Evolutionary conservation across 345 rosid genomes (phyloP).

Genomic region (Eucalyptus cladocalyx): DNA sequence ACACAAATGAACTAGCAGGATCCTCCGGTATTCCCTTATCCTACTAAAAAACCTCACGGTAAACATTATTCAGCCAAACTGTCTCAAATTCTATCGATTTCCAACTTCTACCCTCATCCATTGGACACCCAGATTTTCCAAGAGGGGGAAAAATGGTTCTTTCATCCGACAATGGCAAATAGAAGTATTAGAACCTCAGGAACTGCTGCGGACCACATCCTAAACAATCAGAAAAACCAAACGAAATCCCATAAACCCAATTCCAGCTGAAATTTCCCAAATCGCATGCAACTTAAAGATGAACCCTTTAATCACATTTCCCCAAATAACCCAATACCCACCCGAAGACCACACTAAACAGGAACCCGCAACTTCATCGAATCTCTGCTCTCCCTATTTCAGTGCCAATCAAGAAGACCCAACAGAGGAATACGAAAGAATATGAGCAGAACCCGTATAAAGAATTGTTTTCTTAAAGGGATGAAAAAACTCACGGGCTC

Average conservation of each 20-base stretch:
- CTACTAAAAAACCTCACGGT: neutral
- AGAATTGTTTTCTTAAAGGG: too few species aligned
- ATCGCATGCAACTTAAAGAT: neutral
- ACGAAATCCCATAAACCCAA: neutral
- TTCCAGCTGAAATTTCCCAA: neutral
- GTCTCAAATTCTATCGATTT: neutral
- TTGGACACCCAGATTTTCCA: neutral
- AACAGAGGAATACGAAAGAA: neutral
- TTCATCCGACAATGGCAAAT: neutral
- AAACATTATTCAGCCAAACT: neutral
- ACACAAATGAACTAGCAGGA: neutral
- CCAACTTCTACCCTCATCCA: neutral
- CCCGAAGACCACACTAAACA: neutral
- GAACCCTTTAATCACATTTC: neutral
- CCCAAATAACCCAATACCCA: neutral
- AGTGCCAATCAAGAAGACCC: neutral
- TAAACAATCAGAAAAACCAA: neutral
- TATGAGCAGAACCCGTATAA: neutral
- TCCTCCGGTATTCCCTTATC: neutral
- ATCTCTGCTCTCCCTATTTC: neutral
- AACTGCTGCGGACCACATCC: neutral
- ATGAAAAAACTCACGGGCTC: neutral
- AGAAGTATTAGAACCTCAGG: neutral
- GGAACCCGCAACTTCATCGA: neutral
- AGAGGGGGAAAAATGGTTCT: neutral